Evolutionary conservation across 192 early-diverging fungal species (phyloP).

Genomic region (Coemansia erecta): DNA sequence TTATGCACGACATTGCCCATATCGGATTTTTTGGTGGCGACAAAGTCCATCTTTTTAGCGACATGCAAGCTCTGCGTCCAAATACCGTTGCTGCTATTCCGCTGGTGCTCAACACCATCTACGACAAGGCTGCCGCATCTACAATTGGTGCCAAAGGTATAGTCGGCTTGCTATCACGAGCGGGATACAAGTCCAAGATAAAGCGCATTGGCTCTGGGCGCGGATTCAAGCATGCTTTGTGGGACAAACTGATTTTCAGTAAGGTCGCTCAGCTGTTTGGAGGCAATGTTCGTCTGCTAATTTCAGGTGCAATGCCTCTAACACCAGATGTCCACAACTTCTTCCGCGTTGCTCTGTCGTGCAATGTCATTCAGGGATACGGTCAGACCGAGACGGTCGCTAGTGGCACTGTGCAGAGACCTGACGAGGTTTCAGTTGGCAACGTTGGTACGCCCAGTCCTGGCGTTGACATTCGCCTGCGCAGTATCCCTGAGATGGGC

Average conservation of each 20-base stretch:
- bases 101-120: constrained; percentile 60
- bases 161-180: constrained; percentile 55
- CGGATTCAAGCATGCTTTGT: constrained; percentile 61
- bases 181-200: constrained; percentile 22
- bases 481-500: constrained; percentile 79
- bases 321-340: constrained; percentile 70
- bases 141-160: constrained; percentile 59
- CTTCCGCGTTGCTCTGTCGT: constrained; percentile 61
- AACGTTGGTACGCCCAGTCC: constrained; percentile 66
- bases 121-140: constrained; percentile 61
- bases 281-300: constrained; percentile 56
- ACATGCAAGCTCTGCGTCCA: constrained; percentile 69
- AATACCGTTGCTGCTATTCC: constrained; percentile 53
- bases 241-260: constrained; percentile 73
- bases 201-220: constrained; percentile 56
- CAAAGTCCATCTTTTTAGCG: constrained; percentile 61
- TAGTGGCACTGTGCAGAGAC: constrained; percentile 44
- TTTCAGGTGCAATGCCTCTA: constrained; percentile 79
- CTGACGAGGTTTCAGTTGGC: constrained; percentile 58
- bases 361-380: constrained; percentile 75
- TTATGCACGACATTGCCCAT: constrained; percentile 53
- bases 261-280: constrained; percentile 41
- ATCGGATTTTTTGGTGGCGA: constrained; percentile 72
- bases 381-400: constrained; percentile 73
- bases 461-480: constrained; percentile 74